phyloP scores from a whole-genome alignment of 2,329 filamentous ascomycete species.

The Cordyceps militaris region DNA sequence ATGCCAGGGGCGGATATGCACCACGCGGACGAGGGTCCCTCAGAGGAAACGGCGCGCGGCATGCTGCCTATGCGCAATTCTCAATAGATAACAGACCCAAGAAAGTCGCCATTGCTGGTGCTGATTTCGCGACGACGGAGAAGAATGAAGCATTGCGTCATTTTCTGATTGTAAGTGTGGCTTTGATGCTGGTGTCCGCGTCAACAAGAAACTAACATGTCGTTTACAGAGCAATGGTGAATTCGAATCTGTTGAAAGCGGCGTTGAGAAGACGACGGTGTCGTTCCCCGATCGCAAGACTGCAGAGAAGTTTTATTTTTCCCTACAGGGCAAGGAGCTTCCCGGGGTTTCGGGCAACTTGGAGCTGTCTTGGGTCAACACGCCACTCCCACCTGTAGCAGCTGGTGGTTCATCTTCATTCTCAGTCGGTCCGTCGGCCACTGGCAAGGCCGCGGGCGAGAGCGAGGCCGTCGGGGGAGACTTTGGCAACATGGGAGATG shows the following conservation, averaged over 20 bases:
- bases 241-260: slow-evolving; percentile 50
- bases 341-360: slow-evolving; percentile 56
- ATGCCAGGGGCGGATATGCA: slow-evolving; percentile 30
- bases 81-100: slow-evolving; percentile 72
- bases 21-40: slow-evolving; percentile 30
- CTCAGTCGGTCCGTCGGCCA: slow-evolving; percentile 11
- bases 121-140: slow-evolving; percentile 53
- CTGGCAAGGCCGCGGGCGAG: slow-evolving; percentile 13
- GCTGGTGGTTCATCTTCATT: not conserved
- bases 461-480: not conserved
- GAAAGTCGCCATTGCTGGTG: slow-evolving; percentile 56
- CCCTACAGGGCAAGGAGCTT: slow-evolving; percentile 49
- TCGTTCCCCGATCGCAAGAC: slow-evolving; percentile 62
- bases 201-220: not conserved
- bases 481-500: slow-evolving; percentile 19
- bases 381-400: slow-evolving; percentile 20
- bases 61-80: slow-evolving; percentile 53
- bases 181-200: no score
- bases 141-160: slow-evolving; percentile 65
- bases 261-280: slow-evolving; percentile 42
- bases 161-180: slow-evolving; percentile 56
- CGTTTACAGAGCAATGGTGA: slow-evolving; percentile 51
- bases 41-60: slow-evolving; percentile 39
- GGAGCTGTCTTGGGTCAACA: slow-evolving; percentile 56
- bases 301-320: slow-evolving; percentile 62